These are phyloP conservation scores for Gossypium gossypioides DNA, from an alignment of 441 rosid genomes.

Conservation along the genomic window DNA sequence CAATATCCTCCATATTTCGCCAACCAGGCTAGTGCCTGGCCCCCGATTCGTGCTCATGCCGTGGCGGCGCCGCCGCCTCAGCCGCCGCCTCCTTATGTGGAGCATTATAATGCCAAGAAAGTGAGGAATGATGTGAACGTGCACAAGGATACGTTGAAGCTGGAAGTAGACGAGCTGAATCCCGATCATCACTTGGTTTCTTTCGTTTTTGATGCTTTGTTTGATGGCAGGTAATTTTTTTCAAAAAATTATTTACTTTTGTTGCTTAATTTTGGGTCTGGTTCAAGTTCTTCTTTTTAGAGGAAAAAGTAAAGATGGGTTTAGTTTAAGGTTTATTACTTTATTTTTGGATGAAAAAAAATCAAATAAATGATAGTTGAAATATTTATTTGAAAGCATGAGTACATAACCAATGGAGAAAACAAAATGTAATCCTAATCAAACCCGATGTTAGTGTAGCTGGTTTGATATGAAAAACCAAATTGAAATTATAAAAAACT, in stretches of 20 bases:
- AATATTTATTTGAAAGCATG: neutral
- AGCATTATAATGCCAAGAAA: conserved; percentile 75
- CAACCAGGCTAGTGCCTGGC: conserved; percentile 51
- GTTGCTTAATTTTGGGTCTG: neutral
- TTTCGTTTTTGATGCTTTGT: conserved; percentile 74
- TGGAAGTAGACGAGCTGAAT: conserved; percentile 49
- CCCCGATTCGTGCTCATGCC: conserved; percentile 24
- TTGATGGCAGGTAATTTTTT: conserved; percentile 59
- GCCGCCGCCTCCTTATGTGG: conserved; percentile 52
- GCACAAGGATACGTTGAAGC: conserved; percentile 46
- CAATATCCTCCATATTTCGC: conserved; percentile 36
- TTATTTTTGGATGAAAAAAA: neutral
- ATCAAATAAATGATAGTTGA: neutral
- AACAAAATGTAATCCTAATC: neutral
- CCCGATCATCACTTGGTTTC: conserved; percentile 67
- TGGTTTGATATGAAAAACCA: neutral
- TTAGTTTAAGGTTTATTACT: neutral
- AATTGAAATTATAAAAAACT: neutral
- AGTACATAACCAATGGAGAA: neutral
- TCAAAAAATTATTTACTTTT: neutral
- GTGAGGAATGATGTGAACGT: conserved; percentile 81
- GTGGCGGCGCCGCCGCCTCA: conserved; percentile 24
- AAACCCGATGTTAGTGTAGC: neutral
- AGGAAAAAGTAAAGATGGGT: neutral
- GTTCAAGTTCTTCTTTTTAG: neutral